Evolutionary conservation across 345 rosid genomes (phyloP).

Genomic region (Brassica rapa): DNA sequence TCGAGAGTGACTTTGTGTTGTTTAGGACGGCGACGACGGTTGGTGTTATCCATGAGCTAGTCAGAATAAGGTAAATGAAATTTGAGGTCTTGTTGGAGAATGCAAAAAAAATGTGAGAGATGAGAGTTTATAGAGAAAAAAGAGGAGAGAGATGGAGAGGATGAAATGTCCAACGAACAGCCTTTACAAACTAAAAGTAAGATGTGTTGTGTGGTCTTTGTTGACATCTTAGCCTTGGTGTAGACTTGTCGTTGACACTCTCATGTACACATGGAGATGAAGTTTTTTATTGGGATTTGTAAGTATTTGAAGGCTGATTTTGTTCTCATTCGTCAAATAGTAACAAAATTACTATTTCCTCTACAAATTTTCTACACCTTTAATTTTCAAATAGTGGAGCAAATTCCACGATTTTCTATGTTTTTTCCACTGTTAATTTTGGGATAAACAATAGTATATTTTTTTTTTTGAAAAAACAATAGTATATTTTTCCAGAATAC

Average conservation of each 20-base stretch:
- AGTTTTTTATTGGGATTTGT: conserved; percentile 27
- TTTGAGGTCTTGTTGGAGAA: conserved; percentile 8
- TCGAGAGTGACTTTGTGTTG: conserved; percentile 18
- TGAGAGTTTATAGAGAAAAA: conserved; percentile 25
- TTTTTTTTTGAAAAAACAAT: too few relatives aligned
- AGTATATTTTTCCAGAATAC: background rate
- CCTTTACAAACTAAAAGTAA: conserved; percentile 37
- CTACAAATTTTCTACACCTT: background rate
- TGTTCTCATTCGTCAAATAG: background rate
- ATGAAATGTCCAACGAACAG: conserved; percentile 35
- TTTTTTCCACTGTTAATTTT: background rate
- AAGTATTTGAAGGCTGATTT: conserved; percentile 8
- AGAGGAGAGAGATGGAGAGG: conserved; percentile 15
- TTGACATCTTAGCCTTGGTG: conserved; percentile 37
- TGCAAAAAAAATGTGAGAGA: conserved; percentile 20
- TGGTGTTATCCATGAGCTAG: conserved; percentile 28
- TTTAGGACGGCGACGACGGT: conserved; percentile 38
- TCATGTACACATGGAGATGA: conserved; percentile 21
- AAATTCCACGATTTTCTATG: background rate
- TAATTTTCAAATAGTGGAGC: background rate
- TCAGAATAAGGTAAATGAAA: background rate
- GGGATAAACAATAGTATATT: background rate
- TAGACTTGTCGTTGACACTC: conserved; percentile 45
- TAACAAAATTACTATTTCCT: background rate
- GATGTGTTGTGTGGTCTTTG: conserved; percentile 35